A percentile compares a stretch with the other conserved stretches of the same genome.
Conservation (phyloP, 768 basidiomycete species). For the Amanita thiersii region DNA sequence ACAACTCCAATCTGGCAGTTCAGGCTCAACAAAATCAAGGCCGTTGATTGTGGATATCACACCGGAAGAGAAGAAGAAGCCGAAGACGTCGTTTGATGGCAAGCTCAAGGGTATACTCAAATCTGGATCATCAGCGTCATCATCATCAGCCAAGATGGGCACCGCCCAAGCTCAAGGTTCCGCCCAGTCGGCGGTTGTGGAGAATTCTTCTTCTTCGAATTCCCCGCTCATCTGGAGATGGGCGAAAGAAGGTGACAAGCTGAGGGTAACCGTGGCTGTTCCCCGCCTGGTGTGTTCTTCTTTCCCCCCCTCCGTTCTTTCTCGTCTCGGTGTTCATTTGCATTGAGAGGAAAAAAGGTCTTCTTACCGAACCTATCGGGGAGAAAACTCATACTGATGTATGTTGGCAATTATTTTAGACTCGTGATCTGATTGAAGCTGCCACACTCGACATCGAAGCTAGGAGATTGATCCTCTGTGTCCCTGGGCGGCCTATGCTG, state of each 20-base stretch:
- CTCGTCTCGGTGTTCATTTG: no score
- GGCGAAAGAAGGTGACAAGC: slow-evolving; percentile 28
- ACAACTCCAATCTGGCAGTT: not conserved
- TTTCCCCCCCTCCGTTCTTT: no score
- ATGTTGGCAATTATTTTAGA: slow-evolving; percentile 24
- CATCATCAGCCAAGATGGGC: not conserved
- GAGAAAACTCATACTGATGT: not conserved
- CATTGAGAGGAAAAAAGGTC: no score
- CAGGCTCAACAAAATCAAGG: slow-evolving; percentile 13
- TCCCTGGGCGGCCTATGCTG: slow-evolving; percentile 40
- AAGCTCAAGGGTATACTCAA: slow-evolving; percentile 38
- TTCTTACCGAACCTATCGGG: no score
- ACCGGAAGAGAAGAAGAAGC: slow-evolving; percentile 6
- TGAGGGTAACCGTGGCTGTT: slow-evolving; percentile 44
- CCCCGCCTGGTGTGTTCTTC: slow-evolving; percentile 45
- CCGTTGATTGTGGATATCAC: slow-evolving; percentile 42
- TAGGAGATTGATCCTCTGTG: slow-evolving; percentile 42
- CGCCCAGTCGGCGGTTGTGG: no score
- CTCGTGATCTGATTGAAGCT: slow-evolving; percentile 30
- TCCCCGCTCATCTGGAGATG: slow-evolving; percentile 39
- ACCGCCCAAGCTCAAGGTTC: no score
- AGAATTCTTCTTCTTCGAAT: not conserved
- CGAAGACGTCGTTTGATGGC: slow-evolving; percentile 10
- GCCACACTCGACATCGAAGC: slow-evolving; percentile 63
- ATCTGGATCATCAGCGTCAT: slow-evolving; percentile 10